Base-by-base conservation (phyloP, 164 flowering plant species). In the Pachysandra terminalis region DNA sequence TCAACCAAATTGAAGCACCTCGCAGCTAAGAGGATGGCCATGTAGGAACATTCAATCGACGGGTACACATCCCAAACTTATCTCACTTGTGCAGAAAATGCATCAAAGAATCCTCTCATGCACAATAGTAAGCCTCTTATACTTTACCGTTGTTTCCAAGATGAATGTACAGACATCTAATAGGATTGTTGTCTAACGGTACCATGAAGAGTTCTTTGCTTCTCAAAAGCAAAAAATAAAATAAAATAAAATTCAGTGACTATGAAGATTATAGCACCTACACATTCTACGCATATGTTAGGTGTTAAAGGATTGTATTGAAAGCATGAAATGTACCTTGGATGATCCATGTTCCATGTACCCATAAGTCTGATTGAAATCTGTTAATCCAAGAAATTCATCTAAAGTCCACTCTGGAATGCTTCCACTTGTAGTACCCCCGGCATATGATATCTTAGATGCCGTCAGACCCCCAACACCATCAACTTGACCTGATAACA, bases 351-450 rank as follows among this genome's bases (percentile, higher is more conserved):
- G 68, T 21, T 86, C 96, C 75, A 82, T 70, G 74, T 74, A 81
- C 56, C 76, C 81, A 72, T 65, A 86, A 48, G 45, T 78, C 56
- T 82, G 87, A 74, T 68, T 75, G 69, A 81, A 79, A 32, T 87
- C 98, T 53, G 72, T 66, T 2, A 83, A 51, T 28, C 84, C 91
- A 68, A 87, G 71, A 70, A 86, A 79, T 1, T 95, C 98, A 70
- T 90, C 97, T 17, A 92, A 65, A 26, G 81, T 87, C 98, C 97
- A 90, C 35, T 78, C 85, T 5, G 84, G 73, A 27, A 80, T 64
- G 59, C 73, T 78, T 61, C 84, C 94, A 72, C 80, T 67, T 2
- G 67, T 64, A 68, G 86, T 83, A 49, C 91, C 88, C 40, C 90
- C 87, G 56, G 79, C 63, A 73, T 71, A 77, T 32, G 84, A 56